Evolutionary conservation across 176 grass and related monocot species (phyloP).

Genomic region (Pontederia crassipes): DNA sequence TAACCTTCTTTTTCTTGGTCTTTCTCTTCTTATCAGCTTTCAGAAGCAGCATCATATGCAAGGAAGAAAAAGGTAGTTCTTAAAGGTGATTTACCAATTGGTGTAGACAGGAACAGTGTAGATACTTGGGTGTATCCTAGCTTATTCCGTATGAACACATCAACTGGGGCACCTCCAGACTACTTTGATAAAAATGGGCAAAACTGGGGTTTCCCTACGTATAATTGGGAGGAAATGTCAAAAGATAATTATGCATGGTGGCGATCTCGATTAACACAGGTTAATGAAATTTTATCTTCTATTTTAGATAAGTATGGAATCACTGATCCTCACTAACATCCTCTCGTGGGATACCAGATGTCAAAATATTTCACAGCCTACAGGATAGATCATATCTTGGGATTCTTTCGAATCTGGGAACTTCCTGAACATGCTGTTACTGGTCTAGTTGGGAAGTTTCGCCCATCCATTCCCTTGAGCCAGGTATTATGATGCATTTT

Average conservation of each 20-base stretch:
- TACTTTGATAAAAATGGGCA: slow-evolving; percentile 99
- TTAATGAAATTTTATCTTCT: slow-evolving; percentile 17
- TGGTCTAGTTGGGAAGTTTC: slow-evolving; percentile 89
- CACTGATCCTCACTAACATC: neutral
- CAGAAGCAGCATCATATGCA: slow-evolving; percentile 78
- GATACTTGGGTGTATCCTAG: slow-evolving; percentile 97
- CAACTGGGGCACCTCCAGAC: slow-evolving; percentile 93
- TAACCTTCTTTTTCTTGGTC: slow-evolving; percentile 1
- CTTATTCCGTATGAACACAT: slow-evolving; percentile 96
- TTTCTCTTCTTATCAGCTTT: slow-evolving; percentile 42
- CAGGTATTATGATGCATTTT: slow-evolving; percentile 36
- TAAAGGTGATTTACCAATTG: slow-evolving; percentile 99
- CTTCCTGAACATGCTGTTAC: slow-evolving; percentile 89
- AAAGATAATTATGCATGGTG: slow-evolving; percentile 99
- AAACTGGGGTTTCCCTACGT: slow-evolving; percentile 99
- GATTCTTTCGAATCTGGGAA: slow-evolving; percentile 99
- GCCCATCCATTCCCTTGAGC: slow-evolving; percentile 92
- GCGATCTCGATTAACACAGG: slow-evolving; percentile 85
- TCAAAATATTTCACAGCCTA: slow-evolving; percentile 96
- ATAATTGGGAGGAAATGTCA: slow-evolving; percentile 99
- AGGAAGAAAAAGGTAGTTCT: slow-evolving; percentile 88
- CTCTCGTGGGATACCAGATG: slow-evolving; percentile 46
- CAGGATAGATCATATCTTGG: slow-evolving; percentile 98
- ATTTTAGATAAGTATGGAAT: neutral
- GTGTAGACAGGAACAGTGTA: slow-evolving; percentile 97